Percentiles rank a stretch among this genome's conserved stretches.
These are phyloP conservation scores for Narthecium ossifragum DNA, from an alignment of 106 monocot genomes.

Conservation along the genomic window DNA sequence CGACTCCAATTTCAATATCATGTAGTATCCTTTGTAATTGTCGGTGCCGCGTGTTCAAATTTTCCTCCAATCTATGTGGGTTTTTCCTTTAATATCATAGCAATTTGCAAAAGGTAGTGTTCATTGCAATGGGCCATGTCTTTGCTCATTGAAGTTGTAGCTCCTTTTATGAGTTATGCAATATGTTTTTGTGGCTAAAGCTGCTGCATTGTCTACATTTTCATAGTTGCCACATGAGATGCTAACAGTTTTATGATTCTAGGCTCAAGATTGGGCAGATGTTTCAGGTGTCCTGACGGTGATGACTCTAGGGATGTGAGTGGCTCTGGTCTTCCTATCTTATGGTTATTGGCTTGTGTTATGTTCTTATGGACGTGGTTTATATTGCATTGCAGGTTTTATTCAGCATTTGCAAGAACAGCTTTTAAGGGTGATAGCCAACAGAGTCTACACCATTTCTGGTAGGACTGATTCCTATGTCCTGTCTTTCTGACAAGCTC, in stretches of 20 bases:
- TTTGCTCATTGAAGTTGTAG: too few species aligned
- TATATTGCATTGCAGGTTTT: constrained; percentile 53
- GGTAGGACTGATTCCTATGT: constrained; percentile 41
- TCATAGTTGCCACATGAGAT: neutral
- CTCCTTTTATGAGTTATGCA: too few species aligned
- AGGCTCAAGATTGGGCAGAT: constrained; percentile 87
- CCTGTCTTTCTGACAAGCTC: too few species aligned
- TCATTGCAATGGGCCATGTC: too few species aligned
- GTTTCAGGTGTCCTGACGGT: constrained; percentile 95
- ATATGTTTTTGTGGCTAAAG: too few species aligned
- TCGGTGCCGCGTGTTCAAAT: too few species aligned
- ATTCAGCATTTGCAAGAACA: constrained; percentile 88
- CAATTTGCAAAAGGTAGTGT: too few species aligned
- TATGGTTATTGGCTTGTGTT: neutral
- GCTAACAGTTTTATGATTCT: neutral
- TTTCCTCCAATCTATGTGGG: too few species aligned
- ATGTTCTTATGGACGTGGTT: neutral
- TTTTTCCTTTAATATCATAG: too few species aligned
- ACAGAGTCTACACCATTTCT: constrained; percentile 95
- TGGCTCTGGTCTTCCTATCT: constrained; percentile 20
- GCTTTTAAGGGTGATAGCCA: constrained; percentile 98
- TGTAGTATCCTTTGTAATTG: too few species aligned
- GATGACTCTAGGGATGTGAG: constrained; percentile 98
- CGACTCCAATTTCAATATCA: too few species aligned
- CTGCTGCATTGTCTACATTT: too few species aligned